These are phyloP conservation scores for Magnusiomyces sp. DNA, from an alignment of 1,139 yeast species.

Conservation along the genomic window DNA sequence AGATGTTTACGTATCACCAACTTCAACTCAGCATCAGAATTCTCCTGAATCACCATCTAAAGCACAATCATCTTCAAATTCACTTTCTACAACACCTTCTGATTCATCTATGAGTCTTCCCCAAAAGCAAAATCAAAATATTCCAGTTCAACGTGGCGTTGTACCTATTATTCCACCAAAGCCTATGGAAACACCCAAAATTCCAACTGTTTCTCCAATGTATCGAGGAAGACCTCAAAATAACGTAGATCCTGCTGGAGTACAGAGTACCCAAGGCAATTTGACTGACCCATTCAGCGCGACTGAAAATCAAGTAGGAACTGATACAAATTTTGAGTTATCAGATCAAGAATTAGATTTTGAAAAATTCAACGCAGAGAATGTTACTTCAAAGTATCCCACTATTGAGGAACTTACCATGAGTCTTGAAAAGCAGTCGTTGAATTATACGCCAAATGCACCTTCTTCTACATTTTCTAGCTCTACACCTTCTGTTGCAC, in stretches of 20 bases:
- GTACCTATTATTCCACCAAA: no score
- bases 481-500: background rate
- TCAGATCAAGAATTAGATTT: conserved; percentile 16
- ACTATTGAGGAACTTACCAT: conserved; percentile 30
- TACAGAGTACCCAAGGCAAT: no score
- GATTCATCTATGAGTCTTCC: no score
- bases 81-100: no score
- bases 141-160: no score
- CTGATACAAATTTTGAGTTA: no score
- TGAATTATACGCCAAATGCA: conserved; percentile 13
- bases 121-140: no score
- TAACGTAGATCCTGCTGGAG: background rate
- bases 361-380: conserved; percentile 14
- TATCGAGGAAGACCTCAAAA: conserved; percentile 13
- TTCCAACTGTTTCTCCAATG: conserved; percentile 12
- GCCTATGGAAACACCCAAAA: background rate
- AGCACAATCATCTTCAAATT: no score
- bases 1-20: conserved; percentile 22
- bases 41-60: conserved; percentile 14
- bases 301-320: no score
- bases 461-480: background rate
- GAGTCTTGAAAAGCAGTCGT: conserved; percentile 20
- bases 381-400: conserved; percentile 26
- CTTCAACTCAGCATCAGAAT: conserved; percentile 13
- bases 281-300: no score